Evolutionary conservation across 225 moss, liverwort and hornwort genomes (phyloP).

Genomic region (Takakia lepidozioides): DNA sequence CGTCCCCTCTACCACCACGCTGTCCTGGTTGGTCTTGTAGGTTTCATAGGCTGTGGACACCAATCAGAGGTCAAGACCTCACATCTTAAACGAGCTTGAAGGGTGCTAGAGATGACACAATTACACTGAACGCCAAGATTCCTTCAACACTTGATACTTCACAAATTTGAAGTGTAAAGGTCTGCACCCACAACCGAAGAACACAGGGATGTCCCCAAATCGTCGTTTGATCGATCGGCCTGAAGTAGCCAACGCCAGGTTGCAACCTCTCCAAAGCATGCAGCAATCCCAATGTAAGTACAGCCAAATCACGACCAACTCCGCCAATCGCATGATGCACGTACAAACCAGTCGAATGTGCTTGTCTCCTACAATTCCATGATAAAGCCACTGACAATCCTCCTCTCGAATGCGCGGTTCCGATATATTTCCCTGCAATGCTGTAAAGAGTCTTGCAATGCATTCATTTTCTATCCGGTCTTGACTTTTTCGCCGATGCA

Average conservation of each 20-base stretch:
- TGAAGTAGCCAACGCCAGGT: constrained; percentile 79
- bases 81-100: too few relatives aligned
- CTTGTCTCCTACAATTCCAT: constrained; percentile 30
- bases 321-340: constrained; percentile 77
- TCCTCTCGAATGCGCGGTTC: constrained; percentile 3
- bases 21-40: constrained; percentile 69
- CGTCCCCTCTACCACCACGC: constrained; percentile 78
- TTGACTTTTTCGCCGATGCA: constrained; percentile 41
- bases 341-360: constrained; percentile 59
- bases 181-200: background rate
- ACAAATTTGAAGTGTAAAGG: too few relatives aligned
- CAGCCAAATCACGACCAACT: constrained; percentile 56
- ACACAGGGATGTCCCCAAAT: constrained; percentile 62
- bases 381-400: constrained; percentile 3
- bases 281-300: constrained; percentile 66
- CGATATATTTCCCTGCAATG: too few relatives aligned
- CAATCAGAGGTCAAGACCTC: too few relatives aligned
- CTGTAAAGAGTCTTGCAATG: too few relatives aligned
- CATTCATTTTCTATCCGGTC: constrained; percentile 19
- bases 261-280: constrained; percentile 70
- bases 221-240: constrained; percentile 80
- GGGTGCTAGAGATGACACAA: too few relatives aligned
- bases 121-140: constrained; percentile 74
- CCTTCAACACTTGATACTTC: constrained; percentile 70
- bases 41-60: constrained; percentile 77